These are phyloP conservation scores for Phialophora expanda DNA, from an alignment of 2,329 filamentous ascomycete species.

Conservation along the genomic window DNA sequence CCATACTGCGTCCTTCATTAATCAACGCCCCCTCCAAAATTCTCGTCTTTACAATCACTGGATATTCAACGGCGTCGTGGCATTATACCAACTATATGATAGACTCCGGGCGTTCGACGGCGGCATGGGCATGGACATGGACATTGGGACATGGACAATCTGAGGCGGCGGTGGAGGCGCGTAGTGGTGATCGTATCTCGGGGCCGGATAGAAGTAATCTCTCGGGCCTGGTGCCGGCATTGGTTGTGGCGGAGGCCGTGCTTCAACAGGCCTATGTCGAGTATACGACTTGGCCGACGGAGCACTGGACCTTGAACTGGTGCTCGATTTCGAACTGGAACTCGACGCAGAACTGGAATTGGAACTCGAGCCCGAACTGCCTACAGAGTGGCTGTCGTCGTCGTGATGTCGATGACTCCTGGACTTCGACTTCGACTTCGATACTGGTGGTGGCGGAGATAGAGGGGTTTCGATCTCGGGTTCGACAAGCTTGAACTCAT, in stretches of 20 bases:
- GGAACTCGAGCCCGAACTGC: slow-evolving; percentile 11
- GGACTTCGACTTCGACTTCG: slow-evolving; percentile 5
- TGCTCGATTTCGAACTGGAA: not conserved
- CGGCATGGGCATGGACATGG: slow-evolving; percentile 5
- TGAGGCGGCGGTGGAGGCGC: slow-evolving; percentile 1
- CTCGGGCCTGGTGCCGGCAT: not conserved
- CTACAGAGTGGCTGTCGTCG: slow-evolving; percentile 4
- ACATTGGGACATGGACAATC: slow-evolving; percentile 2
- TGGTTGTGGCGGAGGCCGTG: not conserved
- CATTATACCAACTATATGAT: slow-evolving; percentile 37
- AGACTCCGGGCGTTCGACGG: slow-evolving; percentile 24
- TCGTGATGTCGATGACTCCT: slow-evolving; percentile 8
- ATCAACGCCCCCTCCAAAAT: not conserved
- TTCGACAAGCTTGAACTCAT: not conserved
- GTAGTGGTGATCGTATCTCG: slow-evolving; percentile 6
- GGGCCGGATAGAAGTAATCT: slow-evolving; percentile 1
- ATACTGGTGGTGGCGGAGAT: not conserved
- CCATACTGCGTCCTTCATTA: not conserved
- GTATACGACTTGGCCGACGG: slow-evolving; percentile 6
- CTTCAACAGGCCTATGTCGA: slow-evolving; percentile 10
- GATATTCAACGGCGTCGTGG: slow-evolving; percentile 34
- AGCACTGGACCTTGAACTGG: slow-evolving; percentile 9
- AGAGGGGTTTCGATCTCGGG: not conserved
- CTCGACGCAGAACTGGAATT: slow-evolving; percentile 15
- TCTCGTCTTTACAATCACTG: not conserved